phyloP scores from a whole-genome alignment of 2,329 filamentous ascomycete genomes.

The Penicillium brasilianum region DNA sequence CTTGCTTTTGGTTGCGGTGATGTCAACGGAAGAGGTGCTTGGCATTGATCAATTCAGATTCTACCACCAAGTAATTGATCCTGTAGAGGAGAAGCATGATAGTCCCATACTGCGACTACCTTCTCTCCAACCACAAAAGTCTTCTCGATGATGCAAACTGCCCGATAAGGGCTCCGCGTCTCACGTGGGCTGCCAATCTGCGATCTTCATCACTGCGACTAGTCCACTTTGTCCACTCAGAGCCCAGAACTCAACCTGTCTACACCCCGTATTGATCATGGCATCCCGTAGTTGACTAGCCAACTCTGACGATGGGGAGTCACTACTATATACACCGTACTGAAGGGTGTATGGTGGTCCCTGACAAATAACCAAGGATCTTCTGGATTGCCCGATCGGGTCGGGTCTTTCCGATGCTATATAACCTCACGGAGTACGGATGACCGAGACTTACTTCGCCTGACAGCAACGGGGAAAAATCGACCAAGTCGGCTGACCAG shows the following conservation, averaged over 20 bases:
- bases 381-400: conserved; percentile 22
- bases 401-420: conserved; percentile 19
- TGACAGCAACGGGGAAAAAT: conserved; percentile 8
- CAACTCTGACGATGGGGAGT: conserved; percentile 10
- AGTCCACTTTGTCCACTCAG: background rate
- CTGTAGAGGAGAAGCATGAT: too few relatives aligned
- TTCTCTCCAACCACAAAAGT: conserved; percentile 1
- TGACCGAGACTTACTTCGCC: background rate
- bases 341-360: background rate
- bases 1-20: background rate
- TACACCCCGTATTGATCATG: conserved; percentile 11
- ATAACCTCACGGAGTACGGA: background rate
- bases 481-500: conserved; percentile 25
- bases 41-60: background rate
- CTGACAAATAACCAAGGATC: conserved; percentile 5
- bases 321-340: background rate
- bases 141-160: conserved; percentile 24
- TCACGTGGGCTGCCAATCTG: conserved; percentile 26
- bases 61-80: too few relatives aligned
- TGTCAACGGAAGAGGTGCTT: background rate
- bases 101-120: too few relatives aligned
- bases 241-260: conserved; percentile 4
- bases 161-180: conserved; percentile 28
- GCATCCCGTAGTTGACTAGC: too few relatives aligned
- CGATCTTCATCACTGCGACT: conserved; percentile 21